phyloP scores from a whole-genome alignment of 805 yeast species.

The Yamadazyma paraphyllophila region DNA sequence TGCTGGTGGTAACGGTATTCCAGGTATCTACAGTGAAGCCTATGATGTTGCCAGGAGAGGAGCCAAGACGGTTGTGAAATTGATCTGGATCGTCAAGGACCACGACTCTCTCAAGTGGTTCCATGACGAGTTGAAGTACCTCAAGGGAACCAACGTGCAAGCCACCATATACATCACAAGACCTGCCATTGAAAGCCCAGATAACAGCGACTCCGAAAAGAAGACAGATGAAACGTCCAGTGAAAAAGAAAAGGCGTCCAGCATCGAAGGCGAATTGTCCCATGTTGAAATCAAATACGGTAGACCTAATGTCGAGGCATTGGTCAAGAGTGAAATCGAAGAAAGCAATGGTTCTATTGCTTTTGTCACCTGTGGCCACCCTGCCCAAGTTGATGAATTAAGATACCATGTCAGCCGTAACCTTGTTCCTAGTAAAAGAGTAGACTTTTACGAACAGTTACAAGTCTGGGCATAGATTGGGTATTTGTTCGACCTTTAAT shows the following conservation, averaged over 20 bases:
- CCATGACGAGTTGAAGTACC: slow-evolving; percentile 33
- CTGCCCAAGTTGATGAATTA: slow-evolving; percentile 53
- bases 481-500: too few species aligned
- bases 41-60: slow-evolving; percentile 21
- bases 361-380: slow-evolving; percentile 64
- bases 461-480: slow-evolving; percentile 55
- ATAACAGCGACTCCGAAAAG: slow-evolving; percentile 8
- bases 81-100: slow-evolving; percentile 66
- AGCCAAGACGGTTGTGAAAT: slow-evolving; percentile 29
- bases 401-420: slow-evolving; percentile 47
- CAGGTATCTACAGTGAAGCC: slow-evolving; percentile 50
- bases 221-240: slow-evolving; percentile 9
- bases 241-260: not conserved
- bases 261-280: slow-evolving; percentile 18
- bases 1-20: slow-evolving; percentile 77
- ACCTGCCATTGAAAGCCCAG: slow-evolving; percentile 14
- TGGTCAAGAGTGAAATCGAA: slow-evolving; percentile 37
- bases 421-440: slow-evolving; percentile 43
- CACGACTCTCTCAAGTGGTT: slow-evolving; percentile 49
- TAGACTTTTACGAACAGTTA: slow-evolving; percentile 73
- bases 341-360: slow-evolving; percentile 45
- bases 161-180: slow-evolving; percentile 28
- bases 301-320: slow-evolving; percentile 45
- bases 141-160: slow-evolving; percentile 24
- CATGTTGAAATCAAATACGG: slow-evolving; percentile 42